Base-by-base conservation (phyloP, 306 rosid genomes). In the Cucumis hystrix region DNA sequence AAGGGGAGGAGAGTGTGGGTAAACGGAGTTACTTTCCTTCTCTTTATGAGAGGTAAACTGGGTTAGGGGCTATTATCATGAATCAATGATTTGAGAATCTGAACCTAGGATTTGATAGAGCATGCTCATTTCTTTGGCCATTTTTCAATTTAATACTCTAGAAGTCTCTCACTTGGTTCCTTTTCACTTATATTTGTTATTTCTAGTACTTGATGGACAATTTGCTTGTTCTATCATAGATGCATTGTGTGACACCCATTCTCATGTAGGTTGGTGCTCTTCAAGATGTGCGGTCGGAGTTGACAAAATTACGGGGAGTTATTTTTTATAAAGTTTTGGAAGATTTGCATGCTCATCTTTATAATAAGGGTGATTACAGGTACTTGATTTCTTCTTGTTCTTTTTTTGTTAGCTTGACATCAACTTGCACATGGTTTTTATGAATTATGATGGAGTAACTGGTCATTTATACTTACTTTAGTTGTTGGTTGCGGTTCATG, bases 351-450 rank as follows among this genome's bases (percentile, higher is more conserved):
- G 90, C 92, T 33, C 98, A 96, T 85, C 89, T 96, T 59, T 96
- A 92, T 85, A 92, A 92, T 87, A 92, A 91, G 86, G 99, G 99
- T 80, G 97, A 92, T 85, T 88, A 92, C 80, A 92, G 98, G 99
- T 96, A 88, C 79, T 81, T 82, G 11, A 41, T 72, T 83, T 63
- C 75, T 76, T 25, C 30, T 8, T 43, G 16, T 69, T 28, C 30
- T 51, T 39, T 40, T n/a, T 18, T 40, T n/a, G 14, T 4, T 51
- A 25, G 57, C 5, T 51, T 49, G 43, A 47, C n/a, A 8, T 72
- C 76, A 47, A 70, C 20, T 39, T 52, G 15, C 52, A 8, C 4
- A 14, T 17, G 13, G 25, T 35, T 52, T 52, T 52, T 14, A 52
- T 52, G 57, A 33, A 33, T 33, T 63, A 14, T 30, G 21, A 64